Evolutionary conservation across 208 protist species (phyloP).

Genomic region (Porcisia hertigi): DNA sequence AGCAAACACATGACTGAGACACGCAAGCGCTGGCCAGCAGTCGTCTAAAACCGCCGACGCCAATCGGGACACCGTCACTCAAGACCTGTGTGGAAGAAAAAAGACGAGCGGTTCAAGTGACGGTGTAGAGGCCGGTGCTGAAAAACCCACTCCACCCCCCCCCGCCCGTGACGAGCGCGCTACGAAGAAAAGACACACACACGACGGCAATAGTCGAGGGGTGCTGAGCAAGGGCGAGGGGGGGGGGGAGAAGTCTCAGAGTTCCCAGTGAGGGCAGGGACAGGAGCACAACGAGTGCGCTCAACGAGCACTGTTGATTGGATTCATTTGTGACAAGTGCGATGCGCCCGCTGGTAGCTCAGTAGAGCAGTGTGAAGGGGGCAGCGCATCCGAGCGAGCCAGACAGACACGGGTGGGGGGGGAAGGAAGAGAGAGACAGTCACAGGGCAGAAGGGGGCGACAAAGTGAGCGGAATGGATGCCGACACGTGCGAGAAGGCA

Average conservation of each 20-base stretch:
- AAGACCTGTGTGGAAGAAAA: not conserved
- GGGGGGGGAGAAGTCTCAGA: not conserved
- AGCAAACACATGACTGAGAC: conserved; percentile 7
- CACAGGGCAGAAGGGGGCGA: no score
- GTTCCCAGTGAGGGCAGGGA: no score
- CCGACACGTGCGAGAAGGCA: not conserved
- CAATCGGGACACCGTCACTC: conserved; percentile 4
- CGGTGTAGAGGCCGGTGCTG: no score
- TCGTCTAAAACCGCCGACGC: not conserved
- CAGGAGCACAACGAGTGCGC: not conserved
- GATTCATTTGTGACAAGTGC: not conserved
- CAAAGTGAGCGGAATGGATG: not conserved
- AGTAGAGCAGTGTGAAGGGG: not conserved
- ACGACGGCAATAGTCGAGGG: not conserved
- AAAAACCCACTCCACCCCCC: no score
- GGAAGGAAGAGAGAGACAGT: not conserved
- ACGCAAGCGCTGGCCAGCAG: not conserved
- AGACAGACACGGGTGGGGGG: no score
- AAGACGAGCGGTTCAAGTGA: no score
- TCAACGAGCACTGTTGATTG: not conserved
- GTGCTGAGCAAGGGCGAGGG: no score
- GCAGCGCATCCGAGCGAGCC: not conserved
- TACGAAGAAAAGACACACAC: no score
- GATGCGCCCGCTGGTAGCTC: not conserved
- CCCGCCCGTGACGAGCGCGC: no score